A percentile compares a stretch with the other conserved stretches of the same genome.
Conservation (phyloP, 257 asterid genomes). For the Solanum chaucha region DNA sequence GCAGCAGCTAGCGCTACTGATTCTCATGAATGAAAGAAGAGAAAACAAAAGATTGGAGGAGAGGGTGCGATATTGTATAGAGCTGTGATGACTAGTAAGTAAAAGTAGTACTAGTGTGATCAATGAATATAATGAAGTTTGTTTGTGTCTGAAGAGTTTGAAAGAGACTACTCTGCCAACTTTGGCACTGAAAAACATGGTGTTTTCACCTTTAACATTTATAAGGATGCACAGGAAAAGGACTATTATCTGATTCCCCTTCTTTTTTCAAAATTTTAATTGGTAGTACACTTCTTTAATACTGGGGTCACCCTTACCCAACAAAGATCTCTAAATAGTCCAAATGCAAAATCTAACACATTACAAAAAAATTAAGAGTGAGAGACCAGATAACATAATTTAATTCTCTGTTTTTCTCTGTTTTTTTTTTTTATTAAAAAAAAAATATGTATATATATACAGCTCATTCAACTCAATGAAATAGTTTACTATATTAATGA, state of each 20-base stretch:
- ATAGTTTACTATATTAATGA: background rate
- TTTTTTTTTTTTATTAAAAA: background rate
- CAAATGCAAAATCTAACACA: slow-evolving; percentile 42
- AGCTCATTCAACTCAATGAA: background rate
- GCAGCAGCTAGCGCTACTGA: slow-evolving; percentile 13
- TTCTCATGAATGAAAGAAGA: slow-evolving; percentile 24
- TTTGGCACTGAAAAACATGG: slow-evolving; percentile 98
- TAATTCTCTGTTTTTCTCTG: background rate
- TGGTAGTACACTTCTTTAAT: slow-evolving; percentile 23
- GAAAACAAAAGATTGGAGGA: background rate
- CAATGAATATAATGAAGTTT: slow-evolving; percentile 29
- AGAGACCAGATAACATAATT: background rate
- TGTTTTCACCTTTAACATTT: slow-evolving; percentile 37
- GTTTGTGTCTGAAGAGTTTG: slow-evolving; percentile 44
- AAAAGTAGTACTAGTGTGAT: background rate
- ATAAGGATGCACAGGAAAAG: slow-evolving; percentile 38
- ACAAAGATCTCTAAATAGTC: slow-evolving; percentile 68
- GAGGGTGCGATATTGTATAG: background rate
- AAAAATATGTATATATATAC: background rate
- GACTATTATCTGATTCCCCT: slow-evolving; percentile 34
- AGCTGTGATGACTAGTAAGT: background rate
- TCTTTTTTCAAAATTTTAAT: slow-evolving; percentile 1
- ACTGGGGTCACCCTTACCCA: slow-evolving; percentile 36
- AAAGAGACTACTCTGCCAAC: slow-evolving; percentile 60
- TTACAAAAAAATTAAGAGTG: slow-evolving; percentile 2